A percentile compares a stretch with the other conserved stretches of the same genome.
phyloP scores from a whole-genome alignment of 306 rosid genomes.

The Pyrus pyrifolia region DNA sequence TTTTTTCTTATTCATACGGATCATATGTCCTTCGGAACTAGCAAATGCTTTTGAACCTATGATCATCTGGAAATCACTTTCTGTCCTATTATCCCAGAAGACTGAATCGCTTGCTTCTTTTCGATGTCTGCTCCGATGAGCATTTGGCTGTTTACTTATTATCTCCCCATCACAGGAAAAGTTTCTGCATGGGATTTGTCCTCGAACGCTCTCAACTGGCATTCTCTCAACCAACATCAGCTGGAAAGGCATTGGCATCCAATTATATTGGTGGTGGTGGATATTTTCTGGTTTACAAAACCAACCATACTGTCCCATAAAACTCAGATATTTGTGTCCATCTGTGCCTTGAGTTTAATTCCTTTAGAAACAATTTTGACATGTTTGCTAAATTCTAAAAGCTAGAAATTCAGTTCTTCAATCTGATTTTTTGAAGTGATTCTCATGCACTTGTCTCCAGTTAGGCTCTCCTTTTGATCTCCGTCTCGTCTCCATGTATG shows the following conservation, averaged over 20 bases:
- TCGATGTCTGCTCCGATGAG: background rate
- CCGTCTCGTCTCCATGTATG: too few relatives aligned
- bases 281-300: slow-evolving; percentile 59
- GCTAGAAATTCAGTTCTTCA: background rate
- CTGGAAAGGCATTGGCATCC: slow-evolving; percentile 69
- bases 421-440: background rate
- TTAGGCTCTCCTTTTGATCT: background rate
- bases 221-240: slow-evolving; percentile 76
- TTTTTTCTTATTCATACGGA: background rate
- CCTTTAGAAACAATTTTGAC: background rate
- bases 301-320: slow-evolving; percentile 15
- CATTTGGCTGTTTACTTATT: slow-evolving; percentile 2
- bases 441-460: background rate
- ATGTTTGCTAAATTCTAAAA: background rate
- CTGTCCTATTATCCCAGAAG: too few relatives aligned
- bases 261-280: slow-evolving; percentile 42
- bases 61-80: too few relatives aligned
- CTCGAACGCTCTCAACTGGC: slow-evolving; percentile 57
- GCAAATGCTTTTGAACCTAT: too few relatives aligned
- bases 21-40: too few relatives aligned
- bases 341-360: background rate
- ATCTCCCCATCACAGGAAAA: slow-evolving; percentile 41
- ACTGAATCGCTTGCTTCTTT: background rate
- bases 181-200: slow-evolving; percentile 45
- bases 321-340: background rate